Evolutionary conservation across 1,139 yeast species (phyloP).

Genomic region (Taiozyma sp.): DNA sequence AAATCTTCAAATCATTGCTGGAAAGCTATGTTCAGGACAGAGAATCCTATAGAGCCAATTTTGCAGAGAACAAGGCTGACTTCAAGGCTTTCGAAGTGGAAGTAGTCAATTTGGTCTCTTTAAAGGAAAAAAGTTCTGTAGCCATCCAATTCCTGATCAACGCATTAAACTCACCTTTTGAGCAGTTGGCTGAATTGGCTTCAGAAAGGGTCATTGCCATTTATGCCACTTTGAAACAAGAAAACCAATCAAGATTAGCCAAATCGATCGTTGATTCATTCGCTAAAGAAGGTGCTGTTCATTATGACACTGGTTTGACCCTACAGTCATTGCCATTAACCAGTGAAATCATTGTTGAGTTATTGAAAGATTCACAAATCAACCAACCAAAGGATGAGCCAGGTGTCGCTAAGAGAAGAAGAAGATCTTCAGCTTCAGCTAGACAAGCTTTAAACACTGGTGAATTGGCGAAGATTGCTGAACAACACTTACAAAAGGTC

Average conservation of each 20-base stretch:
- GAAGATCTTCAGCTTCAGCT: conserved; percentile 73
- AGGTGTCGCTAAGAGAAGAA: conserved; percentile 57
- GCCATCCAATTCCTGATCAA: conserved; percentile 59
- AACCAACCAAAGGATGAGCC: conserved; percentile 31
- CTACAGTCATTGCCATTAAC: conserved; percentile 44
- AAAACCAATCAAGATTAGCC: conserved; percentile 51
- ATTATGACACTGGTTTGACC: conserved; percentile 49
- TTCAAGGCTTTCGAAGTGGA: conserved; percentile 48
- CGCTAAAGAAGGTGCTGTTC: conserved; percentile 35
- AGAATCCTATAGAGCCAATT: conserved; percentile 37
- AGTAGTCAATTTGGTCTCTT: conserved; percentile 52
- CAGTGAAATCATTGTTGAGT: conserved; percentile 39
- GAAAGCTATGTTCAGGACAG: conserved; percentile 40
- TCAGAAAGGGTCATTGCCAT: conserved; percentile 46
- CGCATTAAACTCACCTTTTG: conserved; percentile 43
- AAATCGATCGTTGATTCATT: conserved; percentile 53
- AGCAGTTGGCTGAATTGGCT: conserved; percentile 46
- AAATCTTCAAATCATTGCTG: conserved; percentile 29
- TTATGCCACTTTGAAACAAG: conserved; percentile 51
- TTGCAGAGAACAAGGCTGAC: conserved; percentile 42
- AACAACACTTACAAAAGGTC: conserved; percentile 68
- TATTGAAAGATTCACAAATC: conserved; percentile 45
- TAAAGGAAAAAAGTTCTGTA: conserved; percentile 46
- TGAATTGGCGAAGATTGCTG: conserved; percentile 67
- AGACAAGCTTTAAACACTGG: conserved; percentile 66